Evolutionary conservation across 768 basidiomycete species (phyloP), one percentile per base, ranked within the genome.

Genomic region (Psilocybe cubensis): DNA sequence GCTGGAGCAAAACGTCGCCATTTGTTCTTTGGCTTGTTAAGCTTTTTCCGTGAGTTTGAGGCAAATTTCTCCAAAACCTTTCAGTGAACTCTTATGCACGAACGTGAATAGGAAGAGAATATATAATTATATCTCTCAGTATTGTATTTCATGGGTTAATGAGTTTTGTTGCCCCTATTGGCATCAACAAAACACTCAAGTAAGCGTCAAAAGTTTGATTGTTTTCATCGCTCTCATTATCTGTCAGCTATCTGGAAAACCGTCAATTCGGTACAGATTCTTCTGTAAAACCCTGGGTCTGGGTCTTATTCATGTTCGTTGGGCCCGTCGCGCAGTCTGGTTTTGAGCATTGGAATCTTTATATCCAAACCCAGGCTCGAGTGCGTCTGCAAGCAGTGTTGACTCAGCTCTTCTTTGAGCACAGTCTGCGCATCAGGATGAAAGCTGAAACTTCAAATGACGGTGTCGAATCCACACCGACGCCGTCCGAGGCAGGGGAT

Each of bases 231-330:
- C 33, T 17, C 43, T 29, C 3, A 27, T 44, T 6, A 41, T 18
- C 31, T 21, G 43, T 8, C 33, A 68, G 70, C 11, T 66, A 68
- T 27, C 56, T 72, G 17, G 68, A 70, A 55, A 63, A 59, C 12
- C 62, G 57, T 38, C 14, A 38, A 9, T 38, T 14, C 18, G 62
- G 58, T 9, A 28, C 54, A 17, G 49, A 69, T 24, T 76, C 85
- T 0, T 61, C 72, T 7, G 68, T 87, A 25, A 78, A 79, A 38
- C 88, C 89, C 1, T 89, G 88, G 83, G 79, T 90, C 5, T 91
- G 89, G 88, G 79, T 89, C 25, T 23, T 71, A 0, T 72, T 73
- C 62, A 70, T 86, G 6, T 79, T 84, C 62, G 43, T 79, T 2
- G 84, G 83, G 9, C 80, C 85, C 6, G 65, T 75, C 7, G 0